These are phyloP conservation scores for Suhomyces anneliseae DNA, from an alignment of 1,139 yeast genomes.

Conservation along the genomic window DNA sequence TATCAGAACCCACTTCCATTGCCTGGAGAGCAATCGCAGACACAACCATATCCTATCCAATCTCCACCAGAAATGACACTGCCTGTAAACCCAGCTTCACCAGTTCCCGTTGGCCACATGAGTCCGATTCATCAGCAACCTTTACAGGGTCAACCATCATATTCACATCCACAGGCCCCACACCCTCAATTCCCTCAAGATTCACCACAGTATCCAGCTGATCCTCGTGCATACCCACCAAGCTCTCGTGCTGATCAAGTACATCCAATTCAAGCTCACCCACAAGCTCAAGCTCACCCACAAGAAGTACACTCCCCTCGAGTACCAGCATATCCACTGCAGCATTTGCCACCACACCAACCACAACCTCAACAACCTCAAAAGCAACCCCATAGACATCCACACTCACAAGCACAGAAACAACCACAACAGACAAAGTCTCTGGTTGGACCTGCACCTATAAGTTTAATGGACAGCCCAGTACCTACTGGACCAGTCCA, in stretches of 20 bases:
- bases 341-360: no score
- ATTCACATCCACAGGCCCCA: neutral
- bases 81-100: neutral
- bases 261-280: neutral
- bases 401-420: neutral
- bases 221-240: no score
- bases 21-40: constrained; percentile 17
- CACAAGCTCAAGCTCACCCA: neutral
- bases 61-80: neutral
- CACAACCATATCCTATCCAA: neutral
- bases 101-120: neutral
- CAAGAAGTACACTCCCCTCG: neutral
- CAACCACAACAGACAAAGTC: neutral
- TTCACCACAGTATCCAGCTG: neutral
- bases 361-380: no score
- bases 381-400: no score
- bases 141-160: neutral
- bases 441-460: neutral
- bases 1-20: constrained; percentile 39
- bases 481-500: neutral
- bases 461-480: constrained; percentile 19
- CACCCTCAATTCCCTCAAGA: neutral
- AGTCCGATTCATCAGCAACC: neutral
- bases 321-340: neutral
- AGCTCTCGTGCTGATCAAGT: neutral